Base-by-base conservation (phyloP, 768 basidiomycete species). In the Agaricus sinodeliciosus region DNA sequence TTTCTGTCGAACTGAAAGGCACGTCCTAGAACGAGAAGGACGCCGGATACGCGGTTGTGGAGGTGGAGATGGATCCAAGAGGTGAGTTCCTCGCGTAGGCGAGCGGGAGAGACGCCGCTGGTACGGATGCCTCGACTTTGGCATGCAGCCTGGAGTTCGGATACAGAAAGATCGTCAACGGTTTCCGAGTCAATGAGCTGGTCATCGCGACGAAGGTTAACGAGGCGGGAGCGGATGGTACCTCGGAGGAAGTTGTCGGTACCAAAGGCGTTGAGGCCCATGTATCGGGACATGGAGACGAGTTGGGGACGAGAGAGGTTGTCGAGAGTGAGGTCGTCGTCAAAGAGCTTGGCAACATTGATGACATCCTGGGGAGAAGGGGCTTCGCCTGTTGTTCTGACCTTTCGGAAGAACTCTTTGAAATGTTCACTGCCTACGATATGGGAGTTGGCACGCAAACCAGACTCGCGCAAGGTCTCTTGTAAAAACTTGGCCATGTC, bases 401-500 rank as follows among this genome's bases (percentile, higher is more conserved):
- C 93, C 73, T 98, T 98, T 65, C 92, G 83, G 85, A 99, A 99
- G 74, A 99, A 99, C 68, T 95, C 93, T 66, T 97, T 97, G 81
- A 99, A 99, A 37, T 93, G 90, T 50, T 96, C 94, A 39, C 81
- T 87, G 57, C 92, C 89, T 54, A 97, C 83, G 54, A 99, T 96
- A 64, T 95, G 93, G 16, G 87, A 84, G 55, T 90, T 91, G 8
- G 91, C 91, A 67, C 90, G 94, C 55, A 97, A 75, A 36, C 92
- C 93, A 1, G 89, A 92, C 71, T 97, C 96, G 36, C 91, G 83
- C 42, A 99, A 79, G 0, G 96, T 98, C 68, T 99, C 96, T 62
- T 97, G 95, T 22, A 99, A 76, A 77, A 98, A 99, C 65, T 99
- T 98, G 61, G 96, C 96, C 95, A 97, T 98, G 67, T 96, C 94